Evolutionary conservation across 306 rosid species (phyloP).

Genomic region (Pterocarpus santalinus): DNA sequence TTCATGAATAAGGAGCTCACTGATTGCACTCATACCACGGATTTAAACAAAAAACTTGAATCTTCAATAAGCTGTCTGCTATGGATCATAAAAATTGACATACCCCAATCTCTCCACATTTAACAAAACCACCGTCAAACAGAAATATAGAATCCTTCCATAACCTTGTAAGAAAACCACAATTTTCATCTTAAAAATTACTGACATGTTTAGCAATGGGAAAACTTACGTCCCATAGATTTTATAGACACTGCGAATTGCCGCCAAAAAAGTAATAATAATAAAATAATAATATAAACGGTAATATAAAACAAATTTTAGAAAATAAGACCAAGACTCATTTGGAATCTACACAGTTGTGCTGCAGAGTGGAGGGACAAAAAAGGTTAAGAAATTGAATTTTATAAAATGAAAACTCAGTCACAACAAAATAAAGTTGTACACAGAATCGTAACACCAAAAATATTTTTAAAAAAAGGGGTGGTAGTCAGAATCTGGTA

Average conservation of each 20-base stretch:
- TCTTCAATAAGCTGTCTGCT: conserved; percentile 21
- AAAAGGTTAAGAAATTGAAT: not conserved
- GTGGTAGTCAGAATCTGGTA: conserved; percentile 39
- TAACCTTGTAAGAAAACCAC: conserved; percentile 12
- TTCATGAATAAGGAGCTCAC: conserved; percentile 17
- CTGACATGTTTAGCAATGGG: not conserved
- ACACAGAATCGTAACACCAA: conserved; percentile 10
- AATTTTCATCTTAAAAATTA: conserved; percentile 6
- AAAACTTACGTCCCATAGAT: not conserved
- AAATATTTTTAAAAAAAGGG: not conserved
- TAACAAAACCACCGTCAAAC: conserved; percentile 17
- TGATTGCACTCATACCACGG: conserved; percentile 24
- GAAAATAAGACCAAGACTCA: conserved; percentile 25
- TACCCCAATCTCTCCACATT: conserved; percentile 19
- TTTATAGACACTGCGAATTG: not conserved
- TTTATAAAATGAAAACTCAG: conserved; percentile 23
- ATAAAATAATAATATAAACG: not conserved
- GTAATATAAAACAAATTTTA: not conserved
- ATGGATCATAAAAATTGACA: conserved; percentile 24
- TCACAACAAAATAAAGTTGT: not conserved
- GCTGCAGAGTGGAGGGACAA: conserved; percentile 30
- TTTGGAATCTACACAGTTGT: conserved; percentile 38
- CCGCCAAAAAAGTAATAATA: not conserved
- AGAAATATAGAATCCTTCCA: conserved; percentile 28
- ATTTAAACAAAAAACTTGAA: conserved; percentile 35